A percentile compares a stretch with the other conserved stretches of the same genome.
Conservation (phyloP, 768 basidiomycete species). For the Lyophyllum shimeji region DNA sequence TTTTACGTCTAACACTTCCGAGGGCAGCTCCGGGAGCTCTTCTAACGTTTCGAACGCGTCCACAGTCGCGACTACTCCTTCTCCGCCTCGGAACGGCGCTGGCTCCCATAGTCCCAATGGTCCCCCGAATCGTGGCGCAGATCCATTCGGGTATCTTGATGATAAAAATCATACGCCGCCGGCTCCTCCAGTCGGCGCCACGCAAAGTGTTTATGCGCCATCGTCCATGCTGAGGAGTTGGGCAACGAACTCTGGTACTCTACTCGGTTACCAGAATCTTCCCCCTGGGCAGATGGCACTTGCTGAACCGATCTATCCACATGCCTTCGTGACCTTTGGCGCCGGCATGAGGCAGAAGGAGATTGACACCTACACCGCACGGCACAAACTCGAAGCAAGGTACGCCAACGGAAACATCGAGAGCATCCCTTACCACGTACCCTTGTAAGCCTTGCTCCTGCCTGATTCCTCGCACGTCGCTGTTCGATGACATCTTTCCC, state of each 20-base stretch:
- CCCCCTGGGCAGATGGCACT: slow-evolving; percentile 38
- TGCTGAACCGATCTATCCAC: slow-evolving; percentile 60
- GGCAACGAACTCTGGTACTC: slow-evolving; percentile 28
- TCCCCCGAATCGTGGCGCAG: slow-evolving; percentile 28
- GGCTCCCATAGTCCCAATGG: slow-evolving; percentile 7
- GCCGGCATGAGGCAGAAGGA: slow-evolving; percentile 85
- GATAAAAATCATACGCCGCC: slow-evolving; percentile 30
- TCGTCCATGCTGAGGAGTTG: slow-evolving; percentile 36
- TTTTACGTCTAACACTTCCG: slow-evolving; percentile 18
- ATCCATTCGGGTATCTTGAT: slow-evolving; percentile 65
- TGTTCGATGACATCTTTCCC: slow-evolving; percentile 7
- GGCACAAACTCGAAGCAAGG: slow-evolving; percentile 60
- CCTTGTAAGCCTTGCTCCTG: slow-evolving; percentile 52
- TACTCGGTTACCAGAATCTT: slow-evolving; percentile 23
- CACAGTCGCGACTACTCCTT: slow-evolving; percentile 29
- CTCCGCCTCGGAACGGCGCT: slow-evolving; percentile 16
- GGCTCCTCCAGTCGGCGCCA: slow-evolving; percentile 26
- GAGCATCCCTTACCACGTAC: slow-evolving; percentile 76
- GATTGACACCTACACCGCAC: slow-evolving; percentile 74
- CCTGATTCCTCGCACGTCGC: slow-evolving; percentile 1
- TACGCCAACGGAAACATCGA: slow-evolving; percentile 50
- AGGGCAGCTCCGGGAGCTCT: slow-evolving; percentile 11
- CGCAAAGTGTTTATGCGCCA: slow-evolving; percentile 32
- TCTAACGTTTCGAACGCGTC: slow-evolving; percentile 17
- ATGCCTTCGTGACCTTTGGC: slow-evolving; percentile 84